phyloP scores from a whole-genome alignment of 1,284 basidiomycete genomes.

The Pseudozyma sp. region DNA sequence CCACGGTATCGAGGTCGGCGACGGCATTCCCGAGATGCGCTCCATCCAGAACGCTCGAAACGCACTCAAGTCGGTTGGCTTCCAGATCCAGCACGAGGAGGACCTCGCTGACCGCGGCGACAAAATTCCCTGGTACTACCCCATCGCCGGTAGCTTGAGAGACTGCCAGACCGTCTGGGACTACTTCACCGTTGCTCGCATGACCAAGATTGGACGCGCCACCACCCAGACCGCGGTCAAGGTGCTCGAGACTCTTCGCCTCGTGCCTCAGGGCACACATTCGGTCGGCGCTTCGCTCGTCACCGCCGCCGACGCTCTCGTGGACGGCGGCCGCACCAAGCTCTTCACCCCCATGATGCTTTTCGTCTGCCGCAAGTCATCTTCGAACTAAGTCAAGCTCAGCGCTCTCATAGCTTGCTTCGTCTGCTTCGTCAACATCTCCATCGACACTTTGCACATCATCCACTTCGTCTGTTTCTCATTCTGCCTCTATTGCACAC shows the following conservation, averaged over 20 bases:
- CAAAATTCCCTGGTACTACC: slow-evolving; percentile 92
- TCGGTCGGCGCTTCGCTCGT: slow-evolving; percentile 91
- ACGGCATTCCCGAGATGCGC: slow-evolving; percentile 98
- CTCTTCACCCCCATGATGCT: slow-evolving; percentile 72
- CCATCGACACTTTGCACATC: neutral
- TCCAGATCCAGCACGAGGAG: slow-evolving; percentile 89
- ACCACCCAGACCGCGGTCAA: slow-evolving; percentile 85
- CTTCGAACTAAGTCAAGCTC: slow-evolving; percentile 12
- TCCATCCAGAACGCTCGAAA: slow-evolving; percentile 78
- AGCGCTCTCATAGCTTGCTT: neutral
- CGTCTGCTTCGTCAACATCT: neutral
- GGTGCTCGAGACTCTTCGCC: slow-evolving; percentile 80
- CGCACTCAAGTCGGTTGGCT: slow-evolving; percentile 86
- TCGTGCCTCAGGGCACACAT: slow-evolving; percentile 92
- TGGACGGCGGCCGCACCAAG: slow-evolving; percentile 87
- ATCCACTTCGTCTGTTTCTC: neutral
- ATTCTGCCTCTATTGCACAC: slow-evolving; percentile 6
- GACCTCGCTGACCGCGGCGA: slow-evolving; percentile 89
- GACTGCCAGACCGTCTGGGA: slow-evolving; percentile 97
- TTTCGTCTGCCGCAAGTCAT: slow-evolving; percentile 44
- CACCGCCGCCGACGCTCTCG: slow-evolving; percentile 81
- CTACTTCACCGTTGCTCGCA: slow-evolving; percentile 71
- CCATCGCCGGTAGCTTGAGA: slow-evolving; percentile 88
- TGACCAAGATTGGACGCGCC: slow-evolving; percentile 86
- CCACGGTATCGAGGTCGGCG: slow-evolving; percentile 81